Evolutionary conservation across 2,329 filamentous ascomycete genomes (phyloP).

Genomic region (Helminthosporium solani): DNA sequence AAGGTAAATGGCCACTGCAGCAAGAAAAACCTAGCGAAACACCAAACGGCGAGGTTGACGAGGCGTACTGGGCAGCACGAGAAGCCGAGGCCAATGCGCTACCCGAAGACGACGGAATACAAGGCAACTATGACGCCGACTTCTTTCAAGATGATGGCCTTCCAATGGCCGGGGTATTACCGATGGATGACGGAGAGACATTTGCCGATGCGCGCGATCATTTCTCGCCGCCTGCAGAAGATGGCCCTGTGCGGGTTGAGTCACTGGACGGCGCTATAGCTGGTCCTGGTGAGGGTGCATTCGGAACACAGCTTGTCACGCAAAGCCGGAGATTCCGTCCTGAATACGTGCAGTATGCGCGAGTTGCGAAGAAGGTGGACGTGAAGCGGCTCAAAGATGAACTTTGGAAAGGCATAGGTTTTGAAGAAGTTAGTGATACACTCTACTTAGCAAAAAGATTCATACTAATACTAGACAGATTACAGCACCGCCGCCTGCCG

Average conservation of each 20-base stretch:
- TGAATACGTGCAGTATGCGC: conserved; percentile 66
- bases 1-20: conserved; percentile 29
- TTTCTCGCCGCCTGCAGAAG: conserved; percentile 67
- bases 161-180: conserved; percentile 63
- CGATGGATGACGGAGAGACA: conserved; percentile 66
- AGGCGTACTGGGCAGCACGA: conserved; percentile 85
- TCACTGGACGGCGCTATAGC: conserved; percentile 53
- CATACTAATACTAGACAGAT: conserved; percentile 20
- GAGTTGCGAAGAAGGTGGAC: conserved; percentile 67
- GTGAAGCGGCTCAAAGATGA: conserved; percentile 64
- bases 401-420: conserved; percentile 64
- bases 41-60: conserved; percentile 79
- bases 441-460: not conserved
- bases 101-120: conserved; percentile 57
- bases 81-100: conserved; percentile 29
- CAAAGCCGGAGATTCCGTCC: conserved; percentile 61
- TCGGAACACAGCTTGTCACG: conserved; percentile 63
- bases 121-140: conserved; percentile 90
- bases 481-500: conserved; percentile 16
- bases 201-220: conserved; percentile 81
- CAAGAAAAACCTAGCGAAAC: conserved; percentile 46
- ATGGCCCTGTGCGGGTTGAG: conserved; percentile 43
- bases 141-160: conserved; percentile 92
- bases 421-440: conserved; percentile 41
- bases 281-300: conserved; percentile 54